These are phyloP conservation scores for Mycena rosella DNA, from an alignment of 768 basidiomycete species.

Conservation along the genomic window DNA sequence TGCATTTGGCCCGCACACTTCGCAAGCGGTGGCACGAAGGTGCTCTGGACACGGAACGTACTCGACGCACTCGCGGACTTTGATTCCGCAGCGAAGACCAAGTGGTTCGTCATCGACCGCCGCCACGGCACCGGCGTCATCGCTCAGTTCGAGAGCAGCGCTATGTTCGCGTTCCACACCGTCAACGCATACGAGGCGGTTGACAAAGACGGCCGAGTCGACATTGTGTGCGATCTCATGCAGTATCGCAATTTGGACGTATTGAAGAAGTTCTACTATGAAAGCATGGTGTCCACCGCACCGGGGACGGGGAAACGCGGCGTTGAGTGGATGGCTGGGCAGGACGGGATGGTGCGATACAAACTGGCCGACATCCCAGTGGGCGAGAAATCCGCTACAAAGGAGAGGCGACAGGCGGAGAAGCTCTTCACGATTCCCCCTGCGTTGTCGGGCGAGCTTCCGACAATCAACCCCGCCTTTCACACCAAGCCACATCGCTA, in stretches of 20 bases:
- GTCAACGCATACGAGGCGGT: conserved; percentile 56
- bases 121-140: conserved; percentile 49
- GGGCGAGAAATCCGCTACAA: neutral
- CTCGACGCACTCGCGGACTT: conserved; percentile 10
- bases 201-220: conserved; percentile 47
- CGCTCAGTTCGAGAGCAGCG: conserved; percentile 49
- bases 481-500: conserved; percentile 49
- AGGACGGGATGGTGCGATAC: neutral
- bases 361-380: neutral
- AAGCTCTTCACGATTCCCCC: conserved; percentile 16
- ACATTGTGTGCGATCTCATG: conserved; percentile 42
- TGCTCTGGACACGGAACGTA: conserved; percentile 12
- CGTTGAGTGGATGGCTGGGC: neutral
- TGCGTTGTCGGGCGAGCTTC: conserved; percentile 44
- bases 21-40: neutral
- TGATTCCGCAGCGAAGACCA: conserved; percentile 31
- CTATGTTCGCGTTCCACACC: conserved; percentile 56
- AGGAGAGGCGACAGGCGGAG: neutral
- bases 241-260: conserved; percentile 3
- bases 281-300: conserved; percentile 34
- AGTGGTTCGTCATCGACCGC: conserved; percentile 56
- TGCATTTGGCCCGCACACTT: conserved; percentile 50
- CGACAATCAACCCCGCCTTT: conserved; percentile 48
- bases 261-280: conserved; percentile 48
- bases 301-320: conserved; percentile 20